Evolutionary conservation across 2,329 filamentous ascomycete genomes (phyloP), one percentile per base, ranked within the genome.

Genomic region (Sodiomyces alkalinus): DNA sequence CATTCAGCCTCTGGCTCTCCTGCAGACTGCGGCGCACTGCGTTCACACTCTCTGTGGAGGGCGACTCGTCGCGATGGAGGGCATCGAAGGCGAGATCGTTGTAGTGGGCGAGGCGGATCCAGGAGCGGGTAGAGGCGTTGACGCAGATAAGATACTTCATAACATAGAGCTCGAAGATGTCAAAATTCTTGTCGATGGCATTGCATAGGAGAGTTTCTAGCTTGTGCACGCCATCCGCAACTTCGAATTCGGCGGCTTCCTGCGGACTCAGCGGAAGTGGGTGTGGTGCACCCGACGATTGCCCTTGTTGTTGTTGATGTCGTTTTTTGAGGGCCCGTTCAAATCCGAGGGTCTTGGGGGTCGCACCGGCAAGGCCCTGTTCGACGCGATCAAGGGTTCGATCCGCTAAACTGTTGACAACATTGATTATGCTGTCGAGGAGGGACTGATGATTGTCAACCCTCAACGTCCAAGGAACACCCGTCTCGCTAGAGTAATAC

Each of bases 381-480:
- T 96, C 90, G 39, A 96, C 74, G 35, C 80, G 82, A 44, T 82
- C 81, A 44, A 93, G 75, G 30, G 83, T 86, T 51, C 79, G 79
- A 55, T 92, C 90, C 45, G 90, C 79, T 44, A 94, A 71, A 45
- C 87, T 81, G 60, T 96, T 98, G 52, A 94, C 74, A 31, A 79
- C 80, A 62, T 96, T 94, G 60, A 96, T 93, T 43, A 96, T 86
- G 56, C 96, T 87, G 69, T 98, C 90, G 46, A 98, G 79, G 22
- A 98, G 72, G 35, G 80, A 80, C 86, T 93, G 44, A 16, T 23
- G 17, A 17, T n/a, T 6, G 9, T 3, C 12, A 17, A 33, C 11
- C 30, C 33, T 12, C 14, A 24, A 27, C 22, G n/a, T 13, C 17
- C 10, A 11, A n/a, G 15, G 9, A 14, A 17, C 7, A 12, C 17